Evolutionary conservation across 306 rosid genomes (phyloP).

Genomic region (Prunus padus): DNA sequence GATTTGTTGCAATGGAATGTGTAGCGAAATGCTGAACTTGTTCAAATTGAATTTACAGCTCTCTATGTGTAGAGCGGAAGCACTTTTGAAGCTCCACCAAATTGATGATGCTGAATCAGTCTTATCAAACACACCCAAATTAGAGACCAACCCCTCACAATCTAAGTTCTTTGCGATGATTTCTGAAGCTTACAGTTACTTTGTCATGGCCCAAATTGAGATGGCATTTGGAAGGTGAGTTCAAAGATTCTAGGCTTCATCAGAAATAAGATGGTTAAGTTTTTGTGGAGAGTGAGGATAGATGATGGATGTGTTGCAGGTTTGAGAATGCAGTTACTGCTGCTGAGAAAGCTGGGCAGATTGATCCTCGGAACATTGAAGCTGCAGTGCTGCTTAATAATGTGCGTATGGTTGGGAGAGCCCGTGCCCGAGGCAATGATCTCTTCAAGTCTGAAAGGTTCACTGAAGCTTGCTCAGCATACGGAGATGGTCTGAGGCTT

Average conservation of each 20-base stretch:
- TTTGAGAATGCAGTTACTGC: constrained; percentile 87
- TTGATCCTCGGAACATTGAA: constrained; percentile 72
- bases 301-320: constrained; percentile 85
- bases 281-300: constrained; percentile 52
- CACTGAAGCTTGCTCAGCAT: constrained; percentile 88
- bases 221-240: constrained; percentile 97
- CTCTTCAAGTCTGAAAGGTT: constrained; percentile 91
- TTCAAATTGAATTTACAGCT: constrained; percentile 88
- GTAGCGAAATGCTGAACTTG: constrained; percentile 45
- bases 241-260: constrained; percentile 34
- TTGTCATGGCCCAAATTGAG: constrained; percentile 74
- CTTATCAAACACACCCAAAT: constrained; percentile 42
- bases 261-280: constrained; percentile 23
- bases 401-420: constrained; percentile 79
- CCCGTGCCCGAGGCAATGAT: constrained; percentile 85
- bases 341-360: constrained; percentile 73
- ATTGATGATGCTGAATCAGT: constrained; percentile 73
- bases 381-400: constrained; percentile 62
- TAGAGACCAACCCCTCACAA: constrained; percentile 44
- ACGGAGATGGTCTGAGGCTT: constrained; percentile 82
- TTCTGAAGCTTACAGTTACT: constrained; percentile 67
- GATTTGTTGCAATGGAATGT: not conserved
- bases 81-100: constrained; percentile 81
- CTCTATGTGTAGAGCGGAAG: constrained; percentile 94
- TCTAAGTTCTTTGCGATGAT: constrained; percentile 70